Base-by-base conservation (phyloP, 164 flowering plant species). In the Vitis rupestris region DNA sequence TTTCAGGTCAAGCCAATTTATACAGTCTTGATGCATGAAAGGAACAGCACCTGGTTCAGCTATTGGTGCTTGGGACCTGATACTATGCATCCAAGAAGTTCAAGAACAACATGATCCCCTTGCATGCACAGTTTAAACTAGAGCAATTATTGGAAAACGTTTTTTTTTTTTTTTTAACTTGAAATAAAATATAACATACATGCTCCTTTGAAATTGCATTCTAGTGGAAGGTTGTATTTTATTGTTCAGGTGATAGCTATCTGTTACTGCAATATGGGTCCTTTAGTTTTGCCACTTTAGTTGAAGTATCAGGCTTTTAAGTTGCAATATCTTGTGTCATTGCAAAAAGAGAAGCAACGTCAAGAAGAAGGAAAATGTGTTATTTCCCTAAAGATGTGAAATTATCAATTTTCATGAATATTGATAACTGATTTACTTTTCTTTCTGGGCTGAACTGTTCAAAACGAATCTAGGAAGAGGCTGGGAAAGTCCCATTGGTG, bases 391-490 rank as follows among this genome's bases (percentile, higher is more conserved):
- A 59, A 23, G 29, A 23, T 6, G 16, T 19, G 16, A 19, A 19
- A 16, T 56, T 56, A 8, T 9, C 16, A 16, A 16, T 17, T 49
- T 62, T 16, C 31, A 5, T 29, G 8, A n/a, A 12, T 29, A 50
- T 50, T 8, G 9, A 1, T 49, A 48, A 64, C 15, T 12, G 23
- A 5, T 30, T 60, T 61, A 13, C 59, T 37, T 44, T n/a, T 50
- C 31, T 61, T 19, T 69, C 51, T 61, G 30, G 17, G n/a, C 29
- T 10, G 50, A 15, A 65, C 23, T 70, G 64, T 15, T 47, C 55
- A 19, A 51, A 68, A 62, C 10, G 15, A 71, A 61, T 82, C 30
- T 71, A 95, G 99, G 99, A 88, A 71, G 90, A 90, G 66, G 72
- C 78, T 10, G 79, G 83, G 50, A 93, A 89, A 27, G 71, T 67